Evolutionary conservation across 306 rosid genomes (phyloP).

Genomic region (Sindora glabra): DNA sequence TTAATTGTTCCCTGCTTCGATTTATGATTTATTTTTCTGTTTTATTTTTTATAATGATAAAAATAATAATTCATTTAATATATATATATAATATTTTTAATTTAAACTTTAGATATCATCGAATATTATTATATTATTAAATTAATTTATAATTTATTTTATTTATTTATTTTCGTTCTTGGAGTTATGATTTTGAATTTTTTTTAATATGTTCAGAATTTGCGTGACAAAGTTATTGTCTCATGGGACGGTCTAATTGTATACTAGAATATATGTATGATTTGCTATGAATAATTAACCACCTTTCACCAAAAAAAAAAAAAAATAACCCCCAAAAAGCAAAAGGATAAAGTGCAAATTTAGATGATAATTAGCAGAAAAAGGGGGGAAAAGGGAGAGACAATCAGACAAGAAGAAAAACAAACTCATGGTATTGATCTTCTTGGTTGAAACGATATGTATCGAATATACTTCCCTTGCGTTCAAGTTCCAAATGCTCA

Average conservation of each 20-base stretch:
- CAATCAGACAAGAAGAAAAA: conserved; percentile 3
- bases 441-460: conserved; percentile 8
- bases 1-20: not conserved
- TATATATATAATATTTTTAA: not conserved
- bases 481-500: conserved; percentile 7
- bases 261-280: too few relatives aligned
- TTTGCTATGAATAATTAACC: too few relatives aligned
- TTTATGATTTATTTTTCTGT: not conserved
- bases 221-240: too few relatives aligned
- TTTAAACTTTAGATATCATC: too few relatives aligned
- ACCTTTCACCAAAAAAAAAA: conserved; percentile 3
- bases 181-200: too few relatives aligned
- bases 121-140: too few relatives aligned
- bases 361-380: not conserved
- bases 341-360: not conserved
- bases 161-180: too few relatives aligned
- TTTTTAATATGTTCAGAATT: too few relatives aligned
- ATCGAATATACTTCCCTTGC: conserved; percentile 27
- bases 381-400: not conserved
- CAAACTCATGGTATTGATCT: conserved; percentile 10
- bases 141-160: too few relatives aligned
- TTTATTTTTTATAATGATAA: not conserved
- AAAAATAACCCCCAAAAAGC: too few relatives aligned
- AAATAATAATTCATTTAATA: not conserved
- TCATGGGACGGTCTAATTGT: too few relatives aligned